Percentiles rank a stretch among this genome's conserved stretches.
phyloP scores from a whole-genome alignment of 2,329 filamentous ascomycete genomes.

The Teratosphaeria pseudoeucalypti region DNA sequence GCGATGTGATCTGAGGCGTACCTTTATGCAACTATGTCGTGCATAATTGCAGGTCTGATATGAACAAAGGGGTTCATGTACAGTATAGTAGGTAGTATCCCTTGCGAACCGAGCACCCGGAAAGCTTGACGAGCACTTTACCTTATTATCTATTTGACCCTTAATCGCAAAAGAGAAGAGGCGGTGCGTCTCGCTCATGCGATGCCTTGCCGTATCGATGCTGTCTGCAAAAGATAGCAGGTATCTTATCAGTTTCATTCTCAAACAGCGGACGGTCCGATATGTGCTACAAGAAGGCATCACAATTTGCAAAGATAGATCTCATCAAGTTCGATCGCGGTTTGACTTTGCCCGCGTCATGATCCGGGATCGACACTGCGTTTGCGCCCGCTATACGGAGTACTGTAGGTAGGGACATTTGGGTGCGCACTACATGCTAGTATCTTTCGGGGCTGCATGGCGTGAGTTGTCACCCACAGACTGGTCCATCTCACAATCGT shows the following conservation, averaged over 20 bases:
- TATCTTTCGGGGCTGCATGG: background rate
- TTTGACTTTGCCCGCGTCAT: background rate
- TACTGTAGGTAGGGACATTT: background rate
- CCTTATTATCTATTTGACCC: too few species aligned
- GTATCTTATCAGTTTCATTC: too few species aligned
- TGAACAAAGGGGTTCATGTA: background rate
- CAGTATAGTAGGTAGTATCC: too few species aligned
- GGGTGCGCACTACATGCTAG: background rate
- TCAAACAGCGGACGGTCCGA: background rate
- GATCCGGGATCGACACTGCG: background rate
- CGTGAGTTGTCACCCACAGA: background rate
- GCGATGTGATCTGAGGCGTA: background rate
- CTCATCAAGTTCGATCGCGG: background rate
- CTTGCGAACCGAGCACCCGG: too few species aligned
- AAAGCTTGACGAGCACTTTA: too few species aligned
- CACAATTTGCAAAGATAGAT: background rate
- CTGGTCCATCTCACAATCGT: background rate
- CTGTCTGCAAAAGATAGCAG: too few species aligned
- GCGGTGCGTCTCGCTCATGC: too few species aligned
- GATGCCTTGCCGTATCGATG: too few species aligned
- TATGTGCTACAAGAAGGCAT: background rate
- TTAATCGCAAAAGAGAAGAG: too few species aligned
- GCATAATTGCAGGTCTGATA: background rate
- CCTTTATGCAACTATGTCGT: background rate
- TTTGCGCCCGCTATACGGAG: background rate